phyloP scores from a whole-genome alignment of 2,329 filamentous ascomycete genomes.

The Epichloe festucae region DNA sequence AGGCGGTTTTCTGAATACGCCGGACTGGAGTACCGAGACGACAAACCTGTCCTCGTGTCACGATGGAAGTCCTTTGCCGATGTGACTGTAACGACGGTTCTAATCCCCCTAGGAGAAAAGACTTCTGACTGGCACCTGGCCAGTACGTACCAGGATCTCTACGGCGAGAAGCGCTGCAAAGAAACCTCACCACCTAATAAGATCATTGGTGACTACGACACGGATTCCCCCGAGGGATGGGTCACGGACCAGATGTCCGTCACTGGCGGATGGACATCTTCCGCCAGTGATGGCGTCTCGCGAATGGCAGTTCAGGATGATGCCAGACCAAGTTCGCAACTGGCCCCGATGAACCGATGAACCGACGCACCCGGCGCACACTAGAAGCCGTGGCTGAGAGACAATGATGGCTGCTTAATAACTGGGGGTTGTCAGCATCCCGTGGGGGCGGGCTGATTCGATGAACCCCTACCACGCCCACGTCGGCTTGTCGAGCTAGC shows the following conservation, averaged over 20 bases:
- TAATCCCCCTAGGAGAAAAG: slow-evolving; percentile 45
- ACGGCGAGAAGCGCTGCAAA: slow-evolving; percentile 31
- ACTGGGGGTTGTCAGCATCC: too few relatives aligned
- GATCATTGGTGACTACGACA: slow-evolving; percentile 50
- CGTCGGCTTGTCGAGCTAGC: too few relatives aligned
- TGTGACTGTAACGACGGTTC: slow-evolving; percentile 34
- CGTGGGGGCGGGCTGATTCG: too few relatives aligned
- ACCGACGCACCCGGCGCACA: too few relatives aligned
- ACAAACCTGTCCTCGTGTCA: slow-evolving; percentile 5
- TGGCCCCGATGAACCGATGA: too few relatives aligned
- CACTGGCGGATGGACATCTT: slow-evolving; percentile 19
- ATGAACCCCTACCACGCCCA: too few relatives aligned
- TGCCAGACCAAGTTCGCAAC: too few relatives aligned
- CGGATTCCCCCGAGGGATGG: slow-evolving; percentile 39
- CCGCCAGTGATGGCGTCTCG: not conserved
- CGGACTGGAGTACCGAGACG: slow-evolving; percentile 42
- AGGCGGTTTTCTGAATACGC: slow-evolving; percentile 55
- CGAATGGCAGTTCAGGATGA: not conserved
- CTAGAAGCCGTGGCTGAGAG: too few relatives aligned
- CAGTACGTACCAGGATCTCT: slow-evolving; percentile 33
- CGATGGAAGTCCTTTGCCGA: not conserved
- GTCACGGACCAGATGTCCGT: slow-evolving; percentile 25
- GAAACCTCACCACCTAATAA: slow-evolving; percentile 40
- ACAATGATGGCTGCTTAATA: too few relatives aligned
- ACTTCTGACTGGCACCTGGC: slow-evolving; percentile 58